Evolutionary conservation across 495 filamentous ascomycete species (phyloP).

Genomic region (Sordaria brevicollis): DNA sequence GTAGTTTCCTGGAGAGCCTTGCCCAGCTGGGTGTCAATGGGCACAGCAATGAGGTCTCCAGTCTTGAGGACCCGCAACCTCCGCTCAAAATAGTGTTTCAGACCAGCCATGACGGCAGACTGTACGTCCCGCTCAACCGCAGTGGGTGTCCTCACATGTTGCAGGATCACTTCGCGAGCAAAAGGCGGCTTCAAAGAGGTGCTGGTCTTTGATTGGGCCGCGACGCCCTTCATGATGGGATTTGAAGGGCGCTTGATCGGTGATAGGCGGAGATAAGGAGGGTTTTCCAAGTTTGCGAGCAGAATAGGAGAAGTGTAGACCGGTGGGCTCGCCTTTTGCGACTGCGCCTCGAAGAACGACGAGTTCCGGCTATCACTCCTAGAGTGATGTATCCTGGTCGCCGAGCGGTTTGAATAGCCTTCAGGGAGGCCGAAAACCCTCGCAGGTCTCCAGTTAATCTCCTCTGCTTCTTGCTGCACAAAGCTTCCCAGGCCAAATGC

Average conservation of each 20-base stretch:
- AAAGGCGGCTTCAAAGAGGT: conserved; percentile 55
- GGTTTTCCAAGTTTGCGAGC: conserved; percentile 68
- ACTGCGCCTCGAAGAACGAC: conserved; percentile 46
- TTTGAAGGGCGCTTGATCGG: conserved; percentile 42
- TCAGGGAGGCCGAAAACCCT: conserved; percentile 84
- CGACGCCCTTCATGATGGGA: conserved; percentile 18
- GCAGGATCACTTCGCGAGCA: conserved; percentile 83
- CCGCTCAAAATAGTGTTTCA: conserved; percentile 79
- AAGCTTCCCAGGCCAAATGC: conserved; percentile 45
- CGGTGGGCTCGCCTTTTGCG: conserved; percentile 42
- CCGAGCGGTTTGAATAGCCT: conserved; percentile 42
- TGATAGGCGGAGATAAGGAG: conserved; percentile 64
- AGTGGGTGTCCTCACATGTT: conserved; percentile 79
- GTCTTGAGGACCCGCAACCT: conserved; percentile 67
- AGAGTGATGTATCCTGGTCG: conserved; percentile 42
- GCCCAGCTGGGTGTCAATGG: conserved; percentile 73
- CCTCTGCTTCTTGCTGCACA: conserved; percentile 34
- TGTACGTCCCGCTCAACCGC: conserved; percentile 78
- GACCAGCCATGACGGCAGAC: conserved; percentile 65
- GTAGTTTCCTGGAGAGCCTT: conserved; percentile 58
- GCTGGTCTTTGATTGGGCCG: conserved; percentile 36
- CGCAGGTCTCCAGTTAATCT: conserved; percentile 56
- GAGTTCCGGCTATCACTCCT: conserved; percentile 37
- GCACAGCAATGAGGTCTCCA: conserved; percentile 79
- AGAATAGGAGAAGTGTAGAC: conserved; percentile 79